A percentile compares a stretch with the other conserved stretches of the same genome.
Evolutionary conservation across 2,329 filamentous ascomycete species (phyloP).

Genomic region (Xylaria sp.): DNA sequence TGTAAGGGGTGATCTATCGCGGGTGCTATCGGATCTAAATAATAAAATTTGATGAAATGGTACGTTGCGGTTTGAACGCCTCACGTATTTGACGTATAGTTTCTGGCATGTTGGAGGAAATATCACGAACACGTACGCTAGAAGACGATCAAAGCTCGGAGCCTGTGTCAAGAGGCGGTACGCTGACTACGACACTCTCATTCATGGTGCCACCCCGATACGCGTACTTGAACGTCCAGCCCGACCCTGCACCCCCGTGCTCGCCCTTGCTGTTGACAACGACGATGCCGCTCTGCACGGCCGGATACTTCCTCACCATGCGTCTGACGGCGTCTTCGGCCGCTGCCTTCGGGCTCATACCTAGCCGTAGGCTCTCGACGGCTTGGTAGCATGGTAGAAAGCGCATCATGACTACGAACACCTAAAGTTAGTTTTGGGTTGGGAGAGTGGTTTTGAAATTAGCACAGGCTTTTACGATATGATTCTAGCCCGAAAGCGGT

Average conservation of each 20-base stretch:
- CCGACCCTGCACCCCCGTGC: constrained; percentile 63
- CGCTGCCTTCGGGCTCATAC: constrained; percentile 60
- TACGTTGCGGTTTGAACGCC: no score
- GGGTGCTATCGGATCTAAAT: no score
- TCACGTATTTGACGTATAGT: neutral
- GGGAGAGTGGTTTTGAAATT: neutral
- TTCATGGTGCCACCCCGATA: constrained; percentile 61
- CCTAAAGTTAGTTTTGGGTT: neutral
- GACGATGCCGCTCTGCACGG: constrained; percentile 60
- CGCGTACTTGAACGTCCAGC: constrained; percentile 66
- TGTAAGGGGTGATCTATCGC: no score
- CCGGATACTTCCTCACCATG: constrained; percentile 61
- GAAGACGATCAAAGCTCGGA: constrained; percentile 22
- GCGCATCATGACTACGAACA: constrained; percentile 50
- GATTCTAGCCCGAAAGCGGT: neutral
- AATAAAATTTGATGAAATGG: no score
- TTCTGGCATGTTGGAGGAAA: neutral
- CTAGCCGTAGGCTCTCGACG: constrained; percentile 62
- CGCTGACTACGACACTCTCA: constrained; percentile 57
- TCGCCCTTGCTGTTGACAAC: constrained; percentile 61
- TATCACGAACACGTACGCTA: neutral
- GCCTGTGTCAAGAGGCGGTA: constrained; percentile 49
- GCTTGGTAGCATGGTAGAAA: constrained; percentile 69
- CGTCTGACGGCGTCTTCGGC: constrained; percentile 62
- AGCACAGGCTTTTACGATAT: neutral